A percentile compares a stretch with the other conserved stretches of the same genome.
Conservation (phyloP, 805 yeast genomes). For the Saccharomycopsis capsularis region DNA sequence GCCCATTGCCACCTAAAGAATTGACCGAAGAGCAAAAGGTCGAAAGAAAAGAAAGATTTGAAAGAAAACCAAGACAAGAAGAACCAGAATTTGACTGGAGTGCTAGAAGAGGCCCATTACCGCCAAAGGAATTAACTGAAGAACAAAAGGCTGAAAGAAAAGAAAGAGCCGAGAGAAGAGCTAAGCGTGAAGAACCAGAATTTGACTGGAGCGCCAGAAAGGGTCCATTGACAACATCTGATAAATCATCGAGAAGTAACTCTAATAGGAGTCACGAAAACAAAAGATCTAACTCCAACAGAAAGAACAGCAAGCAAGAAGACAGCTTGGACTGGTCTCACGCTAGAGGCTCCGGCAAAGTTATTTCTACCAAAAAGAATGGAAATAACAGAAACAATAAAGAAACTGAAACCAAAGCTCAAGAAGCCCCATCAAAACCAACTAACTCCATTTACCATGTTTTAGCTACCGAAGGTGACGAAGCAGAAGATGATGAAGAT, state of each 20-base stretch:
- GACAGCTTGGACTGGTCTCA: slow-evolving; percentile 8
- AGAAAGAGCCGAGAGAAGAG: slow-evolving; percentile 31
- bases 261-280: neutral
- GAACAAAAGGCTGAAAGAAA: slow-evolving; percentile 25
- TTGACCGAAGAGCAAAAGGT: slow-evolving; percentile 29
- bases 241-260: slow-evolving; percentile 30
- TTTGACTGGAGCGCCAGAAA: slow-evolving; percentile 49
- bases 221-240: slow-evolving; percentile 28
- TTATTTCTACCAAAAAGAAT: neutral
- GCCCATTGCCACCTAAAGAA: slow-evolving; percentile 22
- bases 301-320: neutral
- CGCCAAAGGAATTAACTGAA: slow-evolving; percentile 27
- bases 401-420: neutral
- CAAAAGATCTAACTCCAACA: neutral
- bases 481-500: slow-evolving; percentile 1
- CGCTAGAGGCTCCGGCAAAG: slow-evolving; percentile 3
- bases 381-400: neutral
- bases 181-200: slow-evolving; percentile 40
- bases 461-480: neutral
- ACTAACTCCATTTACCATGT: slow-evolving; percentile 1
- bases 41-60: slow-evolving; percentile 29
- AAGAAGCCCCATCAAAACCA: neutral
- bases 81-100: slow-evolving; percentile 61
- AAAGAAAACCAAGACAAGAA: slow-evolving; percentile 35
- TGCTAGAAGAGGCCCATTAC: slow-evolving; percentile 34